Conservation (phyloP, 257 asterid species). For the Ocimum tenuiflorum region DNA sequence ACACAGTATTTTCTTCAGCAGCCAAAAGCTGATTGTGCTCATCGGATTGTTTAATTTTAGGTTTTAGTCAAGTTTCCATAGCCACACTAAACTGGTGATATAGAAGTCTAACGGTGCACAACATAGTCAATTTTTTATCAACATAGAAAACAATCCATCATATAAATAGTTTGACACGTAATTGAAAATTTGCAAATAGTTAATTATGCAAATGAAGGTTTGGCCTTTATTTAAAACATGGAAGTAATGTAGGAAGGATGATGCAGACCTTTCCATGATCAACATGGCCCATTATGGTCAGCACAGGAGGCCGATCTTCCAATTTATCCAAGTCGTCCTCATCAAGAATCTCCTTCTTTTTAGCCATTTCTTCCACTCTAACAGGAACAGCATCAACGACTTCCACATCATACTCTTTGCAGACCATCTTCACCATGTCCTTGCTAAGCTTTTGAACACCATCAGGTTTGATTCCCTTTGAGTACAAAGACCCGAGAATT, state of each 20-base stretch:
- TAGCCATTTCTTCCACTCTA: slow-evolving; percentile 89
- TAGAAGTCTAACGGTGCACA: too few species aligned
- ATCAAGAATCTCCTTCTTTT: slow-evolving; percentile 72
- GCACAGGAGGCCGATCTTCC: slow-evolving; percentile 84
- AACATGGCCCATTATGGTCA: slow-evolving; percentile 98
- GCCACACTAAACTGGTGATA: too few species aligned
- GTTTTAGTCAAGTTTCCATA: too few species aligned
- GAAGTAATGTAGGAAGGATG: slow-evolving; percentile 1
- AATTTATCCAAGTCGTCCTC: slow-evolving; percentile 84
- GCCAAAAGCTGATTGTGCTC: too few species aligned
- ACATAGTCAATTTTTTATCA: too few species aligned
- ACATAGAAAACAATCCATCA: too few species aligned
- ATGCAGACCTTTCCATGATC: slow-evolving; percentile 93
- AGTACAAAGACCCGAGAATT: slow-evolving; percentile 63
- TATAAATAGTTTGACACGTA: too few species aligned
- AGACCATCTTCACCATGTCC: slow-evolving; percentile 96
- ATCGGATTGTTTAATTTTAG: too few species aligned
- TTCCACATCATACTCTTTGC: slow-evolving; percentile 82
- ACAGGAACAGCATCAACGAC: slow-evolving; percentile 66
- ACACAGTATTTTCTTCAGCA: too few species aligned
- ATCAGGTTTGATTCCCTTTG: slow-evolving; percentile 89
- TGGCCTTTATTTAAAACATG: not conserved
- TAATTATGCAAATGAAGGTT: too few species aligned
- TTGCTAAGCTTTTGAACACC: slow-evolving; percentile 90
- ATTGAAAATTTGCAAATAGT: too few species aligned